Evolutionary conservation across 306 rosid genomes (phyloP).

Genomic region (Inga laurina): DNA sequence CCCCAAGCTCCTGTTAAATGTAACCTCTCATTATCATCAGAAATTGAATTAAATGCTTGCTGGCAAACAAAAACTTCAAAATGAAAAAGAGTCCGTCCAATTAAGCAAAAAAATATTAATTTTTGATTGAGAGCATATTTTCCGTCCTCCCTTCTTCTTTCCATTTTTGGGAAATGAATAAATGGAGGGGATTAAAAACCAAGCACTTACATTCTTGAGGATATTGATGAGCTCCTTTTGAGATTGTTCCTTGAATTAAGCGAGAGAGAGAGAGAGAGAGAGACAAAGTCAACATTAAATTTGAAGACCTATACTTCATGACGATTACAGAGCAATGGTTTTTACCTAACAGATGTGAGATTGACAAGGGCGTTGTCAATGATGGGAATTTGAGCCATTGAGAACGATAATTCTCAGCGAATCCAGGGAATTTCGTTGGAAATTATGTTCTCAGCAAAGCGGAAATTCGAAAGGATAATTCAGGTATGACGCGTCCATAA

Average conservation of each 20-base stretch:
- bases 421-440: neutral
- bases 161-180: neutral
- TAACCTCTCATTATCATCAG: conserved; percentile 22
- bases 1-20: conserved; percentile 79
- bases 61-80: neutral
- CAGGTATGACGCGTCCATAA: neutral
- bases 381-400: conserved; percentile 94
- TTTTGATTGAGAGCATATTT: neutral
- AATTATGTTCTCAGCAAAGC: neutral
- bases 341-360: conserved; percentile 76
- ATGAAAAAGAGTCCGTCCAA: neutral
- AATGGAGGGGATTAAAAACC: neutral
- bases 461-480: neutral
- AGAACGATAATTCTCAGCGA: conserved; percentile 16
- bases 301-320: neutral
- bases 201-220: conserved; percentile 68
- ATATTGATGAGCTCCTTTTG: conserved; percentile 84
- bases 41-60: neutral
- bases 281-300: neutral
- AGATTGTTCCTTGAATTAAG: conserved; percentile 82
- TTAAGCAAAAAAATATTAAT: neutral
- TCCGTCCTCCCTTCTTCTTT: neutral
- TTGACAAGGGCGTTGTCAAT: conserved; percentile 89
- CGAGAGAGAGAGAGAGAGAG: neutral
- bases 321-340: neutral